phyloP scores from a whole-genome alignment of 805 yeast genomes.

The Citeromyces nyonsensis region DNA sequence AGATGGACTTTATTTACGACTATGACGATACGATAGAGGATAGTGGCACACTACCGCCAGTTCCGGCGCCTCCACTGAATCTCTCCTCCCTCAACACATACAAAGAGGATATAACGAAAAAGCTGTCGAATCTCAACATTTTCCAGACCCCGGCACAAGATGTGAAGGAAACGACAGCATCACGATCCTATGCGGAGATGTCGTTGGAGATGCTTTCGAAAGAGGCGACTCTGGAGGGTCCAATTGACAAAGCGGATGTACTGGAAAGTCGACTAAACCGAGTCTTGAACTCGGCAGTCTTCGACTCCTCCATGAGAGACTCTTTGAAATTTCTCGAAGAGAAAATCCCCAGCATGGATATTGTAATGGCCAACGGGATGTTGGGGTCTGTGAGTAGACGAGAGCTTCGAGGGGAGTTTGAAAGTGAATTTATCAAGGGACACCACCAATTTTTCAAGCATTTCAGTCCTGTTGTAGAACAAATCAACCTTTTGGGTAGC shows the following conservation, averaged over 20 bases:
- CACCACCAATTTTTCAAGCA: conserved; percentile 32
- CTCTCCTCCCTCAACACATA: conserved; percentile 17
- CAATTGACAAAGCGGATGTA: conserved; percentile 5
- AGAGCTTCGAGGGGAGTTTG: conserved; percentile 42
- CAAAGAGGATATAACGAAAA: conserved; percentile 19
- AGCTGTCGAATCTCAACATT: conserved; percentile 17
- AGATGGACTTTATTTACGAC: conserved; percentile 1
- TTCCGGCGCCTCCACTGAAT: conserved; percentile 23
- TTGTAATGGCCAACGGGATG: conserved; percentile 26
- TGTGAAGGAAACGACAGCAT: conserved; percentile 14
- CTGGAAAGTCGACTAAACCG: conserved; percentile 30
- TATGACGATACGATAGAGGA: conserved; percentile 1
- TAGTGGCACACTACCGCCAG: conserved; percentile 9
- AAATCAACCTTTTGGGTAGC: conserved; percentile 12
- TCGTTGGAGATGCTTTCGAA: conserved; percentile 21
- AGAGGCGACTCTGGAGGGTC: neutral
- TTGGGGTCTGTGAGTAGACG: conserved; percentile 50
- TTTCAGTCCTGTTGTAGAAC: conserved; percentile 24
- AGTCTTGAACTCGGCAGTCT: conserved; percentile 27
- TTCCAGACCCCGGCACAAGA: conserved; percentile 4
- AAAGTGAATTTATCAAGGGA: conserved; percentile 39
- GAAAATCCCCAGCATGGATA: conserved; percentile 7
- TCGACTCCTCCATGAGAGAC: conserved; percentile 19
- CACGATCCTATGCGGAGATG: conserved; percentile 26
- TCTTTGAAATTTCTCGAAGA: conserved; percentile 14